Evolutionary conservation across 1,139 yeast species (phyloP), one percentile per base, ranked within the genome.

Genomic region (Taphrina sp.): DNA sequence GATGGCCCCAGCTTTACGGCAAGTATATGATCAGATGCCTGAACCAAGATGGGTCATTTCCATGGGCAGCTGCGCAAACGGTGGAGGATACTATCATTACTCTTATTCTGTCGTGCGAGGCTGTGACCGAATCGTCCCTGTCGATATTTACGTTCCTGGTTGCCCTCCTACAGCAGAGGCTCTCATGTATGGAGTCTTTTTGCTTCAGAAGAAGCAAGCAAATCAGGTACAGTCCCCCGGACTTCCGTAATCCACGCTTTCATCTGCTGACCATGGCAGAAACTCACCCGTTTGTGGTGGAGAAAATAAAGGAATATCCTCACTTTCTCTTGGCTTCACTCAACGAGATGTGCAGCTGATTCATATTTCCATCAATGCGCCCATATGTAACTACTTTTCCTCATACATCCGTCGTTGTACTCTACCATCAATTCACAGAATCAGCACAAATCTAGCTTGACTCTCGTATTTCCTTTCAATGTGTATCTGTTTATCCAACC

Each of bases 161-260:
- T 87, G 95, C 73, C 95, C 95, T 23, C 95, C 95, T 52, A 85
- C 95, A 26, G 78, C 90, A 55, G 95, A 87, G 73, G 95, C 95
- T 5, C 81, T 87, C 72, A 80, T 87, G 88, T 87, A 86, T 70
- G 95, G 95, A 60, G 83, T 87, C 41, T 84, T 86, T 77, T 90
- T 84, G 72, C 76, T 87, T 66, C 95, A 86, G 72, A 85, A 84
- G 82, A 87, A 86, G 77, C 54, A 49, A 14, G 54, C 54, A 10
- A 43, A 43, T 22, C 47, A 43, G 47, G 47, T 43, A 43, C 29
- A 28, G 17, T 31, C 19, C n/a, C 29, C 2, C 28, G 10, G 2
- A 8, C 17, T 7, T 8, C 31, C 7, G 7, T n/a, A n/a, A n/a
- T n/a, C n/a, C n/a, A n/a, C n/a, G n/a, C n/a, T n/a, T n/a, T 10